These are phyloP conservation scores for Lathyrus tuberosus DNA, from an alignment of 306 rosid genomes.

Conservation along the genomic window DNA sequence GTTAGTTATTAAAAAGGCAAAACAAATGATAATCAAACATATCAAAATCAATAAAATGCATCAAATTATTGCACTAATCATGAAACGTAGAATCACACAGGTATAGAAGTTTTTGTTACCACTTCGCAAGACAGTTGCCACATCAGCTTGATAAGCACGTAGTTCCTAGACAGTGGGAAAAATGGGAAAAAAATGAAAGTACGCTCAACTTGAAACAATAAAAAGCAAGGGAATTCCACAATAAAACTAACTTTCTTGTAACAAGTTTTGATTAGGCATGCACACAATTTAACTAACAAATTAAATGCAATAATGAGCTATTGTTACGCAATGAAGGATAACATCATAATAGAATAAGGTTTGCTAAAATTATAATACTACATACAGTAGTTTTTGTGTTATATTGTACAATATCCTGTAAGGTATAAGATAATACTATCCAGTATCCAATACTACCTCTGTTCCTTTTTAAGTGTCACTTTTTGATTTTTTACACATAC, in stretches of 20 bases:
- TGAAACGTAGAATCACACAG: constrained; percentile 26
- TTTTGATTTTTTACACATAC: too few species aligned
- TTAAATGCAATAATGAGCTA: constrained; percentile 15
- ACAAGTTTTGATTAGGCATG: constrained; percentile 24
- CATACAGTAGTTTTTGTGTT: neutral
- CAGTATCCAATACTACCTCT: constrained; percentile 9
- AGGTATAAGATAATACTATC: constrained; percentile 1
- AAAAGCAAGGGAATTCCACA: constrained; percentile 13
- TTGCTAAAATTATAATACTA: constrained; percentile 1
- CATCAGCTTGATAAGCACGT: constrained; percentile 98
- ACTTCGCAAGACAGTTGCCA: constrained; percentile 89
- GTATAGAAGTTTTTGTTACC: constrained; percentile 52
- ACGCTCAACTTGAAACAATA: constrained; percentile 37
- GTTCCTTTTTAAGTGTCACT: too few species aligned
- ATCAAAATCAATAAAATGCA: constrained; percentile 32
- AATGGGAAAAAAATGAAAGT: constrained; percentile 28
- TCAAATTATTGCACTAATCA: constrained; percentile 21
- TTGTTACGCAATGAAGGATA: constrained; percentile 17
- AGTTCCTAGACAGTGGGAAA: constrained; percentile 66
- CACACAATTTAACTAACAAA: constrained; percentile 8
- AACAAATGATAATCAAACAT: constrained; percentile 17
- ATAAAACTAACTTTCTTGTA: constrained; percentile 27
- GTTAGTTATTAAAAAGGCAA: constrained; percentile 3
- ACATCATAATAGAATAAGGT: neutral
- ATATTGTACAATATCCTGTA: neutral